Conservation (phyloP, 257 asterid species). For the Capsicum rhomboideum region DNA sequence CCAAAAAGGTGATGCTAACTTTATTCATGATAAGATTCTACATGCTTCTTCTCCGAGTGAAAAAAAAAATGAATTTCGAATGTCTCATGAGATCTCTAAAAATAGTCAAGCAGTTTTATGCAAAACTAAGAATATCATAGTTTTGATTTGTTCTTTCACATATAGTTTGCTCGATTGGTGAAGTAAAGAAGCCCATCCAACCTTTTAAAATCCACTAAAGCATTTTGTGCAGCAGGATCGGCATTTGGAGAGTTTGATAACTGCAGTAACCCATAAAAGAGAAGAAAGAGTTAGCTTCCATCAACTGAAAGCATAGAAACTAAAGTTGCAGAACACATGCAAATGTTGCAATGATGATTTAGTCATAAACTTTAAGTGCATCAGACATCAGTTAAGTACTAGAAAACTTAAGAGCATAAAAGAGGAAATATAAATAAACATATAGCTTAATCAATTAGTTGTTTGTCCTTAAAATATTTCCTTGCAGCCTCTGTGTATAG, state of each 20-base stretch:
- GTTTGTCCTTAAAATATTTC: not conserved
- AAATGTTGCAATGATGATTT: not conserved
- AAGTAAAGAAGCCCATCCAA: constrained; percentile 7
- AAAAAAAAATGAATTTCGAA: not conserved
- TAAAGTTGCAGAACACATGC: not conserved
- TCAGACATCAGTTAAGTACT: not conserved
- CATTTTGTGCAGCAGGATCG: constrained; percentile 8
- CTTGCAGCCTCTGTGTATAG: not conserved
- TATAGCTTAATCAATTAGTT: not conserved
- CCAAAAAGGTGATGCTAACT: not conserved
- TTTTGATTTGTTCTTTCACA: not conserved
- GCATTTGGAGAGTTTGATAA: constrained; percentile 7
- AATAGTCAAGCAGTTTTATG: not conserved
- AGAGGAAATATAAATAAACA: not conserved
- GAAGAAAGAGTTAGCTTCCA: constrained; percentile 1
- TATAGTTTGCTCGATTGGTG: not conserved
- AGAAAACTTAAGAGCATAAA: not conserved
- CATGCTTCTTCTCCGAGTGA: not conserved
- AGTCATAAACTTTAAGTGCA: not conserved
- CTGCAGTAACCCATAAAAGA: constrained; percentile 14
- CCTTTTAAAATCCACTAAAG: constrained; percentile 25
- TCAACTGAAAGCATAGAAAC: not conserved
- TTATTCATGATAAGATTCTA: not conserved
- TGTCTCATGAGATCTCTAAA: not conserved
- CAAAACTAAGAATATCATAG: not conserved